Evolutionary conservation across 2,329 filamentous ascomycete genomes (phyloP).

Genomic region (Arthrobotrys iridis): DNA sequence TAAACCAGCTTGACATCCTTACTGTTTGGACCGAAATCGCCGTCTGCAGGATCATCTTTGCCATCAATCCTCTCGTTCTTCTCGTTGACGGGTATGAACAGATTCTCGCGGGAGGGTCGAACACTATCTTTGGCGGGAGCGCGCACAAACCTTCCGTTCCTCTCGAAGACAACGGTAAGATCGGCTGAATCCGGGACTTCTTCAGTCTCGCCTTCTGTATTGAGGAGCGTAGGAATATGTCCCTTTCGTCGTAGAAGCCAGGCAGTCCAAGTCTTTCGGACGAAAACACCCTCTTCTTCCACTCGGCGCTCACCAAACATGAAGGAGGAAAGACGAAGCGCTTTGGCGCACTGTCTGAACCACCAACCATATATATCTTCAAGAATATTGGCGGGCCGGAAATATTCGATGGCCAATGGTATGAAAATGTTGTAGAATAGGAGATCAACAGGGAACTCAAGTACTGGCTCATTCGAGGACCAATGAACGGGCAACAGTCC

Average conservation of each 20-base stretch:
- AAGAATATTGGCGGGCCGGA: slow-evolving; percentile 84
- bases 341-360: slow-evolving; percentile 85
- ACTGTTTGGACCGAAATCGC: slow-evolving; percentile 71
- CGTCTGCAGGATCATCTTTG: slow-evolving; percentile 65
- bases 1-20: slow-evolving; percentile 77
- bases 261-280: slow-evolving; percentile 69
- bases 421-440: slow-evolving; percentile 97
- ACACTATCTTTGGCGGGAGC: slow-evolving; percentile 96
- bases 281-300: slow-evolving; percentile 81
- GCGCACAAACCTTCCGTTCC: slow-evolving; percentile 83
- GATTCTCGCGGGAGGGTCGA: slow-evolving; percentile 81
- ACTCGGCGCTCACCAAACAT: slow-evolving; percentile 83
- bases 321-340: slow-evolving; percentile 86
- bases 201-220: slow-evolving; percentile 16
- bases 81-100: slow-evolving; percentile 81
- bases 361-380: slow-evolving; percentile 94
- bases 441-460: slow-evolving; percentile 93
- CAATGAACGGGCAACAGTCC: slow-evolving; percentile 89
- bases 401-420: slow-evolving; percentile 82
- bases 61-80: slow-evolving; percentile 74
- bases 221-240: slow-evolving; percentile 58
- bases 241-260: slow-evolving; percentile 61
- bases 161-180: slow-evolving; percentile 67
- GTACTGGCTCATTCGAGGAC: slow-evolving; percentile 87
- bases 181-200: slow-evolving; percentile 24